Evolutionary conservation across 1,284 basidiomycete genomes (phyloP).

Genomic region (Athelia sp.): DNA sequence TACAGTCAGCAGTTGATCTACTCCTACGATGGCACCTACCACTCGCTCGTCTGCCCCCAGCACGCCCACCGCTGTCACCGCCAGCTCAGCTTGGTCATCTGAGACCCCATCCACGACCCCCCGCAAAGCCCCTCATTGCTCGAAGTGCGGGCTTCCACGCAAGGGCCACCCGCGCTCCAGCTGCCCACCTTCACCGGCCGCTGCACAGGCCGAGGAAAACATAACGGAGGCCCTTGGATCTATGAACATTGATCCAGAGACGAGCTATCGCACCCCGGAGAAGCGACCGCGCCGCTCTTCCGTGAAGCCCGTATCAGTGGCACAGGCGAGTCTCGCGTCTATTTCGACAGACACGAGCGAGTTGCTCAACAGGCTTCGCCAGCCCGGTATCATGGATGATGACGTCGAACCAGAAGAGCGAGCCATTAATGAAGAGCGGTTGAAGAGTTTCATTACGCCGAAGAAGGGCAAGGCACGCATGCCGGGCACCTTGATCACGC

Average conservation of each 20-base stretch:
- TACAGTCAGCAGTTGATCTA: neutral
- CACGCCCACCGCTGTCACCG: neutral
- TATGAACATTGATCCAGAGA: constrained; percentile 14
- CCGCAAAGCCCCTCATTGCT: constrained; percentile 44
- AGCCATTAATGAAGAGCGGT: constrained; percentile 13
- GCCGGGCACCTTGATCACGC: constrained; percentile 48
- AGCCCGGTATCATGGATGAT: constrained; percentile 28
- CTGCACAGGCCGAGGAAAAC: constrained; percentile 8
- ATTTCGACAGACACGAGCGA: constrained; percentile 31
- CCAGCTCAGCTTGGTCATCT: neutral
- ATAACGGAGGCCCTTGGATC: neutral
- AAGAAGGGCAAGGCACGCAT: constrained; percentile 26
- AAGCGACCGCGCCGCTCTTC: constrained; percentile 7
- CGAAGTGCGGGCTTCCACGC: constrained; percentile 45
- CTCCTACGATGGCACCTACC: neutral
- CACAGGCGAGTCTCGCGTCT: constrained; percentile 26
- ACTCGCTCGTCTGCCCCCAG: neutral
- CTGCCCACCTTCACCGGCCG: constrained; percentile 38
- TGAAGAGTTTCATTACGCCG: constrained; percentile 24
- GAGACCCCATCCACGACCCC: constrained; percentile 10
- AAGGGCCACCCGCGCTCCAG: constrained; percentile 55
- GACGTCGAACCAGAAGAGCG: constrained; percentile 16
- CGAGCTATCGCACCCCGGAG: constrained; percentile 15
- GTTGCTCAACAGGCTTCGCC: constrained; percentile 28
- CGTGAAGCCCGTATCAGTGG: neutral